Conservation (phyloP, 192 early-diverging fungal genomes). For the Backusella tarrabulga region DNA sequence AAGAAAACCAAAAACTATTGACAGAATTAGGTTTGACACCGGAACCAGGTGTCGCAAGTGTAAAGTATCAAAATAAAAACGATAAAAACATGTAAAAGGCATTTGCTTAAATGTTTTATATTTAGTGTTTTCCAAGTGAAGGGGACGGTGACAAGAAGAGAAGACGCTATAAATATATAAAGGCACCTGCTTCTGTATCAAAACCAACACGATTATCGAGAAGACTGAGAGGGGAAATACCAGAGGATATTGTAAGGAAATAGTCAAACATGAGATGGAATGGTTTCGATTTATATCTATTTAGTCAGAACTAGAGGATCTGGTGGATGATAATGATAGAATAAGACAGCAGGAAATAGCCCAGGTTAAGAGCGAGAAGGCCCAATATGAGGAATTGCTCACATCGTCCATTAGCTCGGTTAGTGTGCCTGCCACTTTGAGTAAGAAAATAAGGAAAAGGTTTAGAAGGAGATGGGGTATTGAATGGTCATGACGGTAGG, state of each 20-base stretch:
- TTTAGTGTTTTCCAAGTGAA: not conserved
- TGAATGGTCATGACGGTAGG: constrained; percentile 13
- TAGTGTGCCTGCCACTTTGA: constrained; percentile 39
- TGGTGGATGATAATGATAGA: constrained; percentile 29
- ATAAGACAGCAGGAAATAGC: not conserved
- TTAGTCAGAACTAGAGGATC: constrained; percentile 24
- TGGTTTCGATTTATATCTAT: not conserved
- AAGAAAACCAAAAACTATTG: constrained; percentile 41
- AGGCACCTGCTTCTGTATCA: not conserved
- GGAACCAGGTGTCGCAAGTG: not conserved
- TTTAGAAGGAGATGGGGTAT: not conserved
- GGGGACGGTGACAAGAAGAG: not conserved
- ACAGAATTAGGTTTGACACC: constrained; percentile 37
- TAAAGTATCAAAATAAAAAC: not conserved
- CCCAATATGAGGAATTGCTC: not conserved
- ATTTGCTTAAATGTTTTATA: not conserved
- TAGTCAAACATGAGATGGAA: too few relatives aligned
- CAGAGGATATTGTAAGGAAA: constrained; percentile 30
- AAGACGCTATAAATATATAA: not conserved
- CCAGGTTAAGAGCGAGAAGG: not conserved
- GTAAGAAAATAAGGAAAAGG: constrained; percentile 18
- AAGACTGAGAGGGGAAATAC: constrained; percentile 25
- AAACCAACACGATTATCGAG: constrained; percentile 15
- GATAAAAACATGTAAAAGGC: not conserved
- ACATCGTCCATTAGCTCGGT: not conserved